phyloP scores from a whole-genome alignment of 1,284 basidiomycete genomes.

The Stereum hirsutum region DNA sequence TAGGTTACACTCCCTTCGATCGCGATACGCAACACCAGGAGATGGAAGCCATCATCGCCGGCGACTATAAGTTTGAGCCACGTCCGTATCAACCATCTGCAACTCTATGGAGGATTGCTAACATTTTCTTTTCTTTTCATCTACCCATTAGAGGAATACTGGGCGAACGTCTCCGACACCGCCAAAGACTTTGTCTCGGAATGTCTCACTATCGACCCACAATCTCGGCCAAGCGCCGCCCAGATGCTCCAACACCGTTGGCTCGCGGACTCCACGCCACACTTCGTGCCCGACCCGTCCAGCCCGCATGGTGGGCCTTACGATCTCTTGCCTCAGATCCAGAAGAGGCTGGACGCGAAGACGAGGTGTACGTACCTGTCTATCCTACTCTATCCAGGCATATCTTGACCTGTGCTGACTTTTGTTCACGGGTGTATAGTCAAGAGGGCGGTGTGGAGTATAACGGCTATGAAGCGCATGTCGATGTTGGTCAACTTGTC shows the following conservation, averaged over 20 bases:
- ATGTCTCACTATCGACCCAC: constrained; percentile 82
- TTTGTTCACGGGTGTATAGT: constrained; percentile 39
- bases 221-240: constrained; percentile 66
- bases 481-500: constrained; percentile 37
- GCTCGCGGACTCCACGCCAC: constrained; percentile 59
- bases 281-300: constrained; percentile 61
- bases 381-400: constrained; percentile 1
- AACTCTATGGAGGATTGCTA: neutral
- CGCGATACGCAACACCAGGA: constrained; percentile 81
- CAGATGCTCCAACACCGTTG: constrained; percentile 72
- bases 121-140: constrained; percentile 1
- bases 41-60: constrained; percentile 89
- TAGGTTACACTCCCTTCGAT: constrained; percentile 88
- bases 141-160: constrained; percentile 54
- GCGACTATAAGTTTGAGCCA: constrained; percentile 90
- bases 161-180: constrained; percentile 74
- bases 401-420: constrained; percentile 2
- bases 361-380: constrained; percentile 63
- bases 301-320: constrained; percentile 54
- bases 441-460: constrained; percentile 80
- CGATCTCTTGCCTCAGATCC: constrained; percentile 82
- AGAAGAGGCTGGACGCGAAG: constrained; percentile 83
- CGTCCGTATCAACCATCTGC: constrained; percentile 20
- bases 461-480: constrained; percentile 81
- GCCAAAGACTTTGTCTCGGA: constrained; percentile 75